Evolutionary conservation across 1,284 basidiomycete species (phyloP).

Genomic region (Cystobasidiaceae sp.): DNA sequence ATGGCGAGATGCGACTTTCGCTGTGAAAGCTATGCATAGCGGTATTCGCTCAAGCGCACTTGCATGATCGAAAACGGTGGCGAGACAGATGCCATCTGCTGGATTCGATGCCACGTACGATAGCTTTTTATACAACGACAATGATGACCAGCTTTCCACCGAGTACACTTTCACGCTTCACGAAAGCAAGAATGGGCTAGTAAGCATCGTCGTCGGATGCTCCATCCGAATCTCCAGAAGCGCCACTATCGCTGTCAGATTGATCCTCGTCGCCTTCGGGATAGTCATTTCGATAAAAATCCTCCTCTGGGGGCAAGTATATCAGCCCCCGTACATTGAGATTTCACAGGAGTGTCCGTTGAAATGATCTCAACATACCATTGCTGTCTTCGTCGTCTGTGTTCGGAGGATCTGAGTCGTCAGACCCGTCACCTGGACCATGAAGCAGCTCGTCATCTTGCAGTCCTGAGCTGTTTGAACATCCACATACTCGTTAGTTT

Average conservation of each 20-base stretch:
- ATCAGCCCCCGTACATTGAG: neutral
- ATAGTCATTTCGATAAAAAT: slow-evolving; percentile 42
- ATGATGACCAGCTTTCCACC: too few species aligned
- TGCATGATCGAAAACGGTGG: too few species aligned
- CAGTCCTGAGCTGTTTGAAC: neutral
- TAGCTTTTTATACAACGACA: too few species aligned
- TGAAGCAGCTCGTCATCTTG: slow-evolving; percentile 1
- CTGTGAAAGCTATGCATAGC: too few species aligned
- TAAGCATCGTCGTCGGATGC: neutral
- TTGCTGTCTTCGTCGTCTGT: slow-evolving; percentile 40
- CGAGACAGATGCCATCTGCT: too few species aligned
- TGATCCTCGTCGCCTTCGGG: slow-evolving; percentile 35
- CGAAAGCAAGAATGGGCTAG: neutral
- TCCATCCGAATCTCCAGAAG: too few species aligned
- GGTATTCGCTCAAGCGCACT: too few species aligned
- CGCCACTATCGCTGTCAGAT: slow-evolving; percentile 2
- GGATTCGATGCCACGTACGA: too few species aligned
- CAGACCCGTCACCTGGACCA: slow-evolving; percentile 32
- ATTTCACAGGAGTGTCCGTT: neutral
- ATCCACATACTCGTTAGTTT: too few species aligned
- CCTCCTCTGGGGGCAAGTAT: slow-evolving; percentile 35
- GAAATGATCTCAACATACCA: slow-evolving; percentile 29
- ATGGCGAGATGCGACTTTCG: too few species aligned
- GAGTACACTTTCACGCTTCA: too few species aligned
- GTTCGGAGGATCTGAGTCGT: slow-evolving; percentile 31